These are phyloP conservation scores for Dioscorea dumetorum DNA, from an alignment of 106 monocot genomes.

Conservation along the genomic window DNA sequence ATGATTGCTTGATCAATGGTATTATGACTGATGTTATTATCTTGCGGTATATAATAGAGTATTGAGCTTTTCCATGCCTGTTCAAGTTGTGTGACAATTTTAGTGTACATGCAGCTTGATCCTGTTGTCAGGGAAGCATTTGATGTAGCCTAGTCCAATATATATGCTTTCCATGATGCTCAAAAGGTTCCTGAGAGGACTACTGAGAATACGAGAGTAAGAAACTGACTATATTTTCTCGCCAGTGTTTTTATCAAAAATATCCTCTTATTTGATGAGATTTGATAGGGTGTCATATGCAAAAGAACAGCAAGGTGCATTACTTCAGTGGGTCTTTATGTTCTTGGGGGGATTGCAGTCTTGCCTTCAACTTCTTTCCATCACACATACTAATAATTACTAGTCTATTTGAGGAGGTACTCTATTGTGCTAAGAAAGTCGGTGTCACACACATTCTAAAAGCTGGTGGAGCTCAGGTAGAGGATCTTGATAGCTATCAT, in stretches of 20 bases:
- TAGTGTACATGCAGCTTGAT: slow-evolving; percentile 57
- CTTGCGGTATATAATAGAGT: too few relatives aligned
- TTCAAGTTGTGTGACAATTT: background rate
- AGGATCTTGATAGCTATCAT: background rate
- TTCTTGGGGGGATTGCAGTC: slow-evolving; percentile 96
- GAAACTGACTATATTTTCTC: slow-evolving; percentile 6
- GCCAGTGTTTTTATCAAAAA: background rate
- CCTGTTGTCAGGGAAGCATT: slow-evolving; percentile 79
- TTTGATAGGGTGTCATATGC: slow-evolving; percentile 82
- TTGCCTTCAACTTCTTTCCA: slow-evolving; percentile 64
- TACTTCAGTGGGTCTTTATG: slow-evolving; percentile 88
- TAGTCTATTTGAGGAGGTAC: slow-evolving; percentile 62
- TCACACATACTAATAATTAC: background rate
- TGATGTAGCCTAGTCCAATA: slow-evolving; percentile 95
- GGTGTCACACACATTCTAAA: slow-evolving; percentile 95
- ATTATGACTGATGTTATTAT: too few relatives aligned
- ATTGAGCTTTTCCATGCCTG: too few relatives aligned
- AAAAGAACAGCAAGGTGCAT: slow-evolving; percentile 89
- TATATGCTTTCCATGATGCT: slow-evolving; percentile 87
- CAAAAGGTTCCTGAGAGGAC: slow-evolving; percentile 67
- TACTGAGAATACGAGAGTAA: slow-evolving; percentile 89
- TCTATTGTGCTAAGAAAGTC: slow-evolving; percentile 95
- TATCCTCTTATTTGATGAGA: slow-evolving; percentile 5
- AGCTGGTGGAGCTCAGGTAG: slow-evolving; percentile 97
- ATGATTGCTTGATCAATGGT: too few relatives aligned